phyloP scores from a whole-genome alignment of 1,139 yeast species.

The Kazachstania sp. region DNA sequence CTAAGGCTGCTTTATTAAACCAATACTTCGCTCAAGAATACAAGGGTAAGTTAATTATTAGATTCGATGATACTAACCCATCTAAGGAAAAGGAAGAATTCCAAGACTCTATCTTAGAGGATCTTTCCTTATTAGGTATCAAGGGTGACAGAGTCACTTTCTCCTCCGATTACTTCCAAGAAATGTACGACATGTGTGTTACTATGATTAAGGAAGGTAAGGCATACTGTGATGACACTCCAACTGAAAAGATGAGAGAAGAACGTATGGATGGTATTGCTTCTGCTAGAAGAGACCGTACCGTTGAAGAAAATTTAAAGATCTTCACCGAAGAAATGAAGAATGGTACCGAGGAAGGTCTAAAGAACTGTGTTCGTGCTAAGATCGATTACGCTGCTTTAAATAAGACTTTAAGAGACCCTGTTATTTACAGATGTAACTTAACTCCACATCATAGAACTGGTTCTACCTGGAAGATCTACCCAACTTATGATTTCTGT shows the following conservation, averaged over 20 bases:
- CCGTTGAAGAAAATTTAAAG: conserved; percentile 80
- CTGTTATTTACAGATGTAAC: conserved; percentile 93
- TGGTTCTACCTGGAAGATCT: conserved; percentile 83
- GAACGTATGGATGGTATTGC: conserved; percentile 96
- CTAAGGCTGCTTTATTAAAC: conserved; percentile 91
- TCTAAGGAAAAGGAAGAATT: conserved; percentile 88
- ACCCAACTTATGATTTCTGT: conserved; percentile 98
- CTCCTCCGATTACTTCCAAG: conserved; percentile 86
- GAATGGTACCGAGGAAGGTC: conserved; percentile 84
- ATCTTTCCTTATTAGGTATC: conserved; percentile 78
- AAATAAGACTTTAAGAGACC: conserved; percentile 94
- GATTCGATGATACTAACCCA: conserved; percentile 97
- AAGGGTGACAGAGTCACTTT: conserved; percentile 80
- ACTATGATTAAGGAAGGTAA: conserved; percentile 86
- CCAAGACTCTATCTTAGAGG: conserved; percentile 87
- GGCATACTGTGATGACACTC: conserved; percentile 95
- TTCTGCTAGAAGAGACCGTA: conserved; percentile 79
- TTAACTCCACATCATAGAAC: conserved; percentile 96
- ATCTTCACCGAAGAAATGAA: conserved; percentile 86
- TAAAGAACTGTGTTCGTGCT: conserved; percentile 86
- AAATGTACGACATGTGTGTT: conserved; percentile 79
- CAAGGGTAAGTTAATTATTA: conserved; percentile 87
- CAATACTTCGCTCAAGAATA: conserved; percentile 91
- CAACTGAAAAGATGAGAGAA: conserved; percentile 89
- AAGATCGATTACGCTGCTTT: conserved; percentile 83